Base-by-base conservation (phyloP, 106 monocot genomes). In the Dendrobium nobile region DNA sequence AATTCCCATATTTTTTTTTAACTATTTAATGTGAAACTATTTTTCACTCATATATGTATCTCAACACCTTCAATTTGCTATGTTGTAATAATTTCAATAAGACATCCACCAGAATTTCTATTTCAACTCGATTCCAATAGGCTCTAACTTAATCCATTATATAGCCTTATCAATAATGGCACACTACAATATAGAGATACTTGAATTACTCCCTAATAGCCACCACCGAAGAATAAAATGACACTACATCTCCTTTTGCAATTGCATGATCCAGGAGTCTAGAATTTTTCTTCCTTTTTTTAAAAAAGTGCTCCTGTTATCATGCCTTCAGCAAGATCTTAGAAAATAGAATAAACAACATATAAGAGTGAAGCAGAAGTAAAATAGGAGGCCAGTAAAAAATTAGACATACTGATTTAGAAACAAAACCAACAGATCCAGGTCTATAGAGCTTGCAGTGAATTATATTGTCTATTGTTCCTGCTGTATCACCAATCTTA, bases 401-500 rank as follows among this genome's bases (percentile, higher is more conserved):
- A 70, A 16, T 13, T 41, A 82, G 40, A 81, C 78, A 80, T 93
- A 99, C 98, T 43, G 98, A 99, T 92, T 99, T 99, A 22, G 98
- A 99, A 40, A 99, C 98, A 88, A 95, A 99, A 78, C 98, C 95
- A 77, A 99, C 93, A 82, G 95, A 95, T 70, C 98, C 95, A 80
- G 89, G 95, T 41, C 98, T 85, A 82, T 99, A 95, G 86, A 99
- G 95, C 82, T 99, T 99, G 95, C 93, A 93, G 5, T 92, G 85
- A 83, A 99, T 87, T 82, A 99, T 99, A 81, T 99, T 95, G 65
- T 99, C 98, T 77, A 95, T 93, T 64, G 98, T 99, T 87, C 98
- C 98, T 79, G 98, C 98, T 44, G 98, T 99, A 64, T 99, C 98
- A 70, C 98, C 98, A 75, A 99, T 99, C 83, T 94, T 99, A 84